Evolutionary conservation across 1,139 yeast species (phyloP), one percentile per base, ranked within the genome.

Genomic region (Magnusiomyces starmeri): DNA sequence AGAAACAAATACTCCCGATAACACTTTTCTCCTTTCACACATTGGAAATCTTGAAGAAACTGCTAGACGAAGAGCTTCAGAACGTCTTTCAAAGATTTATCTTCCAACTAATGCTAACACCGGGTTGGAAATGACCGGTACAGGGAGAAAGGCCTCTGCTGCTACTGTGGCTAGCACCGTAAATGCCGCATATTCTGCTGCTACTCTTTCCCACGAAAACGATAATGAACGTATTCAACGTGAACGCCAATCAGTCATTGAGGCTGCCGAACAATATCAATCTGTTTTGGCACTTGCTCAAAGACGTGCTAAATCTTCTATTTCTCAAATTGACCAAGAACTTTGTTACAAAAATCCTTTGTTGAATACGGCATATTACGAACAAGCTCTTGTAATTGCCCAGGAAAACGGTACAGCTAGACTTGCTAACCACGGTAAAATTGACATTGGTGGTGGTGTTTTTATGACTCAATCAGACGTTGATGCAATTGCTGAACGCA

Each of bases 391-490:
- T 10, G 52, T 74, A 45, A 70, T 85, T 60, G 97, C 96, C 2
- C 86, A 85, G 65, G 77, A 78, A 60, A 78, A 81, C 59, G 71
- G 77, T 53, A 77, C 76, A 53, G 81, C 78, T 61, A 75, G 89
- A 61, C 64, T 78, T 54, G 77, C 72, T 53, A 65, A 66, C 56
- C 67, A 63, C 46, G 88, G 87, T 48, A 76, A 83, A 64, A 75
- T 88, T 61, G 77, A 88, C 63, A 72, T 90, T 59, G 98, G 98
- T 56, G 96, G 96, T 59, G 97, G 97, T 2, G 75, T 87, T 59
- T 79, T 78, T 62, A 81, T 90, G 76, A 75, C 85, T 49, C 85
- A 78, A 57, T 76, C 75, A 25, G 96, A 90, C 65, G 79, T 92
- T 57, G 85, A 85, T 57, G 78, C 77, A 51, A 80, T 92, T 74